Evolutionary conservation across 2,329 filamentous ascomycete species (phyloP), one percentile per base, ranked within the genome.

Genomic region (Exserohilum rostratum): DNA sequence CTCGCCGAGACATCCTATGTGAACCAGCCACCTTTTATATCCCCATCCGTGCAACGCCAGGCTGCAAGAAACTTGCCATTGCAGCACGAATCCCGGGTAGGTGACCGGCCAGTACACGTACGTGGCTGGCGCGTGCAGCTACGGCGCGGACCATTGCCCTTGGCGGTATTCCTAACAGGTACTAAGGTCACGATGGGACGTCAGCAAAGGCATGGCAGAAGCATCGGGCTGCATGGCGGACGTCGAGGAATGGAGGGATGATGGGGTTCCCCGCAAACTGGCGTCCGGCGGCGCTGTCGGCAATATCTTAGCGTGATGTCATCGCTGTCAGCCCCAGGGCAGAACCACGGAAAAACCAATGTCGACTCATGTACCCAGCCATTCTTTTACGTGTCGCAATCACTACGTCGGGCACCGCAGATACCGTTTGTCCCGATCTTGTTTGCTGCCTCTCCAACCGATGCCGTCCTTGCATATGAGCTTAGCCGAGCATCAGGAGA

Each of bases 291-390:
- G 54, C 22, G 22, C 57, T 58, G 49, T 42, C 50, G 27, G 43
- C 50, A 51, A 51, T 27, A 40, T 45, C 55, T 56, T 53, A 53
- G 50, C 44, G 38, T 65, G 64, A 66, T 55, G 62, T 66, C 62
- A 64, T 57, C 17, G 39, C 51, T 45, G 44, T 58, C 49, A 55
- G 29, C 60, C 55, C 52, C 45, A 50, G 53, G 6, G 6, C 35
- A n/a, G 42, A 34, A 40, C 54, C 53, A 61, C 46, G 55, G 47
- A 54, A 25, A 57, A 49, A 48, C 51, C 31, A 20, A 12, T 13
- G 15, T 57, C 22, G 46, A 18, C 17, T 35, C 40, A 30, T 39
- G 30, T 27, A 17, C 34, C 34, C 20, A 13, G 25, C 25, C 17
- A 13, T 9, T 11, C 22, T 38, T 43, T 35, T 38, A 39, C 39